These are phyloP conservation scores for Triticum monococcum DNA, from an alignment of 176 grass and related monocot species.

Conservation along the genomic window DNA sequence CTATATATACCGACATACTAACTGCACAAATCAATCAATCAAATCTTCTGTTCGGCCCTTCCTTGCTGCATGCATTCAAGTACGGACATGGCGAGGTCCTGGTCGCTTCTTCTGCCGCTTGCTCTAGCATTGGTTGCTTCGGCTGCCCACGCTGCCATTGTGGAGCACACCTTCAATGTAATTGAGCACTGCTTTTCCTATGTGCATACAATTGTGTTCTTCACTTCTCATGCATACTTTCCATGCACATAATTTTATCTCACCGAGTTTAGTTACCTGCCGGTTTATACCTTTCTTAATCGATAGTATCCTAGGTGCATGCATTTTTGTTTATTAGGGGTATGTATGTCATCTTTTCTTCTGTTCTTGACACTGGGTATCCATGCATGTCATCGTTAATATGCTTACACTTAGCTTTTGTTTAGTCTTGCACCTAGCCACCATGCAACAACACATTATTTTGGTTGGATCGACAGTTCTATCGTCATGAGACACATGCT, in stretches of 20 bases:
- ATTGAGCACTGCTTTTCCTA: background rate
- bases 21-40: background rate
- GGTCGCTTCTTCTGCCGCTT: background rate
- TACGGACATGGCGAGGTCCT: background rate
- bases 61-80: background rate
- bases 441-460: background rate
- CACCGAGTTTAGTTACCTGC: background rate
- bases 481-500: background rate
- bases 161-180: slow-evolving; percentile 42
- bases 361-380: background rate
- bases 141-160: background rate
- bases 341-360: too few relatives aligned
- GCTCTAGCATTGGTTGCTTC: background rate
- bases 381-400: background rate
- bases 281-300: background rate
- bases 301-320: background rate
- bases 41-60: background rate
- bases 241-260: background rate
- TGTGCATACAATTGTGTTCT: background rate
- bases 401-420: background rate
- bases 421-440: background rate
- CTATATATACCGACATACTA: background rate
- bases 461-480: background rate
- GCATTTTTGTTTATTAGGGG: background rate
- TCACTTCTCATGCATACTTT: background rate